Evolutionary conservation across 1,284 basidiomycete genomes (phyloP).

Genomic region (Trichosporon inkin): DNA sequence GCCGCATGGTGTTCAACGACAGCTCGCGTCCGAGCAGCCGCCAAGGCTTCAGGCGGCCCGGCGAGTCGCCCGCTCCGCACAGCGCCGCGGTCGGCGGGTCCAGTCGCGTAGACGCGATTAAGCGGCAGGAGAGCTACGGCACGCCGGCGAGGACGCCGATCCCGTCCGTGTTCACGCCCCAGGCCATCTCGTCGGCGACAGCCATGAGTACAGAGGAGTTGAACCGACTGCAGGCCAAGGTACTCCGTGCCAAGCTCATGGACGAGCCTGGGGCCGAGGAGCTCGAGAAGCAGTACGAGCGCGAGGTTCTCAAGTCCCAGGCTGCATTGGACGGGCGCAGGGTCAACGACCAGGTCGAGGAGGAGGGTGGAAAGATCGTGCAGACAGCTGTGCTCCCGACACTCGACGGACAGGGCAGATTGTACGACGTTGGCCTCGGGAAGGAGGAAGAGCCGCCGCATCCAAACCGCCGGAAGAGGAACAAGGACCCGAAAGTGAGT

Average conservation of each 20-base stretch:
- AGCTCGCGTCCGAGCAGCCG: constrained; percentile 59
- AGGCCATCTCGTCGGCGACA: constrained; percentile 45
- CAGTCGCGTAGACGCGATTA: constrained; percentile 39
- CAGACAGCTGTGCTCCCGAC: constrained; percentile 81
- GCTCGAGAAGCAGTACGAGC: constrained; percentile 80
- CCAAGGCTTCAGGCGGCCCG: constrained; percentile 73
- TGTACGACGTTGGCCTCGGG: constrained; percentile 84
- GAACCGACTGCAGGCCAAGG: constrained; percentile 89
- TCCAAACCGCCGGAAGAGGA: constrained; percentile 62
- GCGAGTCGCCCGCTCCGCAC: constrained; percentile 52
- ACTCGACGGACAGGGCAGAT: constrained; percentile 72
- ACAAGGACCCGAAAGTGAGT: constrained; percentile 65
- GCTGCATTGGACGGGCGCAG: constrained; percentile 7
- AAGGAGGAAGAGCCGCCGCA: constrained; percentile 48
- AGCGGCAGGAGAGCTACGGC: constrained; percentile 28
- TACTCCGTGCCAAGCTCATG: constrained; percentile 84
- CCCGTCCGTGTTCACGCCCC: constrained; percentile 80
- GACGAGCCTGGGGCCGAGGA: constrained; percentile 63
- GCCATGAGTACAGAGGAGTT: constrained; percentile 58
- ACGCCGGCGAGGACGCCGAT: constrained; percentile 61
- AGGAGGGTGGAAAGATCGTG: constrained; percentile 36
- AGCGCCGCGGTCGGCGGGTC: constrained; percentile 31
- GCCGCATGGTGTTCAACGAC: constrained; percentile 50
- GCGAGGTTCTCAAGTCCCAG: constrained; percentile 35
- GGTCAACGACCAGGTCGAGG: constrained; percentile 13